Evolutionary conservation across 2,329 filamentous ascomycete genomes (phyloP).

Genomic region (Lachnellula suecica): DNA sequence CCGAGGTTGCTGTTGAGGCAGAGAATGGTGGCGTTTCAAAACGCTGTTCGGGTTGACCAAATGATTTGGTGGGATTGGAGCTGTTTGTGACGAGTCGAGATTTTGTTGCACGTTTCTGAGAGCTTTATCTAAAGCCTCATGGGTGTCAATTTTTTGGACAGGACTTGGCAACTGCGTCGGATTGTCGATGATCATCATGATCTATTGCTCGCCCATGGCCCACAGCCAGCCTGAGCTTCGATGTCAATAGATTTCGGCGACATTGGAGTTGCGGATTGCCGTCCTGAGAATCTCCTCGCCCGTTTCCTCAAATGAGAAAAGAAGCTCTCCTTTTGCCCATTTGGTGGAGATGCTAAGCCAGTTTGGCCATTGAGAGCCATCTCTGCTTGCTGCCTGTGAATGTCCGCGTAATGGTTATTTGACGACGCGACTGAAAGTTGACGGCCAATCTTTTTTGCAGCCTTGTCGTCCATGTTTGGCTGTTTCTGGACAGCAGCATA

Average conservation of each 20-base stretch:
- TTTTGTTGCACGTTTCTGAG: constrained; percentile 53
- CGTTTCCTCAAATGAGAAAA: constrained; percentile 96
- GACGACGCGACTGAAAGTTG: constrained; percentile 91
- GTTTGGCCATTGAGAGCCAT: constrained; percentile 81
- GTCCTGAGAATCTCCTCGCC: constrained; percentile 86
- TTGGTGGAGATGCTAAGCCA: constrained; percentile 73
- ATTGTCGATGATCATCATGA: constrained; percentile 74
- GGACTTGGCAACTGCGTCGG: constrained; percentile 43
- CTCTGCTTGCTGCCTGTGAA: constrained; percentile 89
- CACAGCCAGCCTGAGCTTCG: constrained; percentile 89
- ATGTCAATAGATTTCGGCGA: constrained; percentile 82
- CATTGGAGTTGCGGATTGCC: constrained; percentile 73
- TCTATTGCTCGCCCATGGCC: constrained; percentile 82
- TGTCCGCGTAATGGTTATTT: constrained; percentile 88
- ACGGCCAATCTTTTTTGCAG: constrained; percentile 86
- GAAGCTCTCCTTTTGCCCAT: constrained; percentile 89
- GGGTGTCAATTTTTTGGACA: constrained; percentile 52
- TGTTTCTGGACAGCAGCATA: constrained; percentile 41
- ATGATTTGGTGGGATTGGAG: constrained; percentile 54
- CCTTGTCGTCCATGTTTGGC: constrained; percentile 58
- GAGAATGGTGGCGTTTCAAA: constrained; percentile 65
- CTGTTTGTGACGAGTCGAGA: constrained; percentile 40
- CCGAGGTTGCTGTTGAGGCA: constrained; percentile 52
- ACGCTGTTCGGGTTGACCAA: constrained; percentile 49
- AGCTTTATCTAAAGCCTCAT: constrained; percentile 61